Percentiles rank a stretch among this genome's conserved stretches.
phyloP scores from a whole-genome alignment of 2,329 filamentous ascomycete genomes.

The Rhytidhysteron rufulum region DNA sequence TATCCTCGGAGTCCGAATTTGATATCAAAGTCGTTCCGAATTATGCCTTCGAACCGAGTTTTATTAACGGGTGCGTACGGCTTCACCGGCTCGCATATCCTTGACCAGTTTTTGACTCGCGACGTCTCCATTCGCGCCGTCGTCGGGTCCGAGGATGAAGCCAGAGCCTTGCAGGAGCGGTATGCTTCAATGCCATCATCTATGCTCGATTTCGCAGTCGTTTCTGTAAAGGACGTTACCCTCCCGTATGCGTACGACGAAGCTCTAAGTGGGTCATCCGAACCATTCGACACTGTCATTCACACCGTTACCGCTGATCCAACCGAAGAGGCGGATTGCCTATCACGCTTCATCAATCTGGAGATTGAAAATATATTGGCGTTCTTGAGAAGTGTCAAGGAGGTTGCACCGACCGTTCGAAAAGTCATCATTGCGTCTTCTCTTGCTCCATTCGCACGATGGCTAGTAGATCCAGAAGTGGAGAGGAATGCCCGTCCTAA shows the following conservation, averaged over 20 bases:
- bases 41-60: conserved; percentile 19
- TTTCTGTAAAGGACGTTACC: conserved; percentile 11
- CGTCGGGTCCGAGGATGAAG: conserved; percentile 17
- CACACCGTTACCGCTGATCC: conserved; percentile 17
- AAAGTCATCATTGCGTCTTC: conserved; percentile 23
- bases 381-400: conserved; percentile 17
- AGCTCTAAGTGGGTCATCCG: conserved; percentile 12
- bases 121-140: conserved; percentile 22
- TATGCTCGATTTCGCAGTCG: conserved; percentile 18
- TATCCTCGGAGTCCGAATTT: conserved; percentile 6
- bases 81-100: conserved; percentile 24
- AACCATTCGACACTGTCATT: conserved; percentile 23
- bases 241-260: conserved; percentile 16
- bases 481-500: conserved; percentile 6
- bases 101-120: conserved; percentile 19
- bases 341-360: conserved; percentile 21
- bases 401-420: conserved; percentile 12
- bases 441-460: conserved; percentile 21
- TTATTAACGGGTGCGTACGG: conserved; percentile 21
- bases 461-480: conserved; percentile 17
- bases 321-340: conserved; percentile 21
- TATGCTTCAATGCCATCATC: conserved; percentile 10
- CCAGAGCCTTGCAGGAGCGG: conserved; percentile 13
- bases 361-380: conserved; percentile 17
- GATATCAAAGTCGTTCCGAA: conserved; percentile 1